Conservation (phyloP, 2,329 filamentous ascomycete species). For the Colletotrichum higginsianum region DNA sequence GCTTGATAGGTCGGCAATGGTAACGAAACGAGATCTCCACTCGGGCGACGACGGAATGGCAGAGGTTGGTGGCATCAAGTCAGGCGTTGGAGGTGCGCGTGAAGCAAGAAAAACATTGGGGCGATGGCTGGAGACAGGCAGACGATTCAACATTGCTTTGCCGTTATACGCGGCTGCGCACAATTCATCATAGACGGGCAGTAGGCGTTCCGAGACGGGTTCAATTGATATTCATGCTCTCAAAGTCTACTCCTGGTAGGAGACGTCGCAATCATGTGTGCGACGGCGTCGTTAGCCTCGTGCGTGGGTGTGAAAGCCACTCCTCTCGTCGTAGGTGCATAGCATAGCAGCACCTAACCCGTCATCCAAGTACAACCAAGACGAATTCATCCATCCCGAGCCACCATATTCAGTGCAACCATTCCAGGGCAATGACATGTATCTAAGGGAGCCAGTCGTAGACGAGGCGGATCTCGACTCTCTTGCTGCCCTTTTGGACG, state of each 20-base stretch:
- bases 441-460: conserved; percentile 64
- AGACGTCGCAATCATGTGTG: neutral
- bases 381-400: conserved; percentile 30
- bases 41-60: neutral
- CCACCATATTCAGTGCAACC: conserved; percentile 26
- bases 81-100: conserved; percentile 37
- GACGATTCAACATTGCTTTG: conserved; percentile 50
- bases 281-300: neutral
- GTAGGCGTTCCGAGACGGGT: conserved; percentile 12
- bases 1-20: neutral
- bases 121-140: conserved; percentile 4
- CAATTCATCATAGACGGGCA: neutral
- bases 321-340: neutral
- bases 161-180: conserved; percentile 2
- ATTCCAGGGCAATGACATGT: neutral
- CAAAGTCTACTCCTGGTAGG: conserved; percentile 25
- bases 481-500: conserved; percentile 65
- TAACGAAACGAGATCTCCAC: neutral
- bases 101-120: conserved; percentile 28
- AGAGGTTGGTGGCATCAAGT: conserved; percentile 36
- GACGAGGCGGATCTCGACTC: conserved; percentile 66
- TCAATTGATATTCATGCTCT: conserved; percentile 25
- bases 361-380: conserved; percentile 13
- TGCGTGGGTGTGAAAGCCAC: neutral
- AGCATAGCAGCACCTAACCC: neutral